These are phyloP conservation scores for Talaromyces verruculosus DNA, from an alignment of 2,329 filamentous ascomycete genomes.

Conservation along the genomic window DNA sequence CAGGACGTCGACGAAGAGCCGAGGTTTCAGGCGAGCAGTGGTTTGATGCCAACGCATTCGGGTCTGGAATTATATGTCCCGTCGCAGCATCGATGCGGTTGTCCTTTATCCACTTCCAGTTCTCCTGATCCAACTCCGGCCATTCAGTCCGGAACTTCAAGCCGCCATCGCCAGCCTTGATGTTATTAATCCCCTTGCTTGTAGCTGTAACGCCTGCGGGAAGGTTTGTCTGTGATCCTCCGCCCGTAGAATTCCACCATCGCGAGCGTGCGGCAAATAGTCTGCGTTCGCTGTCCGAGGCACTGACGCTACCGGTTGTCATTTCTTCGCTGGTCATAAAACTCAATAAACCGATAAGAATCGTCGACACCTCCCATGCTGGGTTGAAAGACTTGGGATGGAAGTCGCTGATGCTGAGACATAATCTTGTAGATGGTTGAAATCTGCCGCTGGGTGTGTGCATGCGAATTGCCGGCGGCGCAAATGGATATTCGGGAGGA, in stretches of 20 bases:
- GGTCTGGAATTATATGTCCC: constrained; percentile 63
- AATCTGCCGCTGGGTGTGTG: constrained; percentile 96
- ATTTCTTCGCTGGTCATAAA: constrained; percentile 99
- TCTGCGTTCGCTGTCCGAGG: constrained; percentile 72
- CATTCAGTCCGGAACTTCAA: constrained; percentile 87
- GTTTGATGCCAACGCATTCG: constrained; percentile 51
- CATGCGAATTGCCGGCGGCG: constrained; percentile 96
- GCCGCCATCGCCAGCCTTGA: constrained; percentile 89
- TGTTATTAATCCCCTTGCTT: constrained; percentile 69
- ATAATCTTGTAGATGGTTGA: constrained; percentile 86
- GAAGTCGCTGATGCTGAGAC: constrained; percentile 94
- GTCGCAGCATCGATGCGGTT: constrained; percentile 75
- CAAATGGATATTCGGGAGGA: constrained; percentile 94
- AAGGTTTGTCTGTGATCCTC: constrained; percentile 64
- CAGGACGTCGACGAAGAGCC: constrained; percentile 64
- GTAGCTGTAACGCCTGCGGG: constrained; percentile 53
- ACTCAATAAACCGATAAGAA: constrained; percentile 86
- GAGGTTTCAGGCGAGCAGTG: constrained; percentile 63
- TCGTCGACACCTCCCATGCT: constrained; percentile 96
- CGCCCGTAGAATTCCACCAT: constrained; percentile 97
- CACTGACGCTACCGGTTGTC: constrained; percentile 87
- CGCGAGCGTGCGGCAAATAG: constrained; percentile 73
- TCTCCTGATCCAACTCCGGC: constrained; percentile 84
- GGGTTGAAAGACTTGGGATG: constrained; percentile 98
- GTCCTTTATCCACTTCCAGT: constrained; percentile 87